Evolutionary conservation across 768 basidiomycete genomes (phyloP), one percentile per base, ranked within the genome.

Genomic region (Lentinus brumalis): DNA sequence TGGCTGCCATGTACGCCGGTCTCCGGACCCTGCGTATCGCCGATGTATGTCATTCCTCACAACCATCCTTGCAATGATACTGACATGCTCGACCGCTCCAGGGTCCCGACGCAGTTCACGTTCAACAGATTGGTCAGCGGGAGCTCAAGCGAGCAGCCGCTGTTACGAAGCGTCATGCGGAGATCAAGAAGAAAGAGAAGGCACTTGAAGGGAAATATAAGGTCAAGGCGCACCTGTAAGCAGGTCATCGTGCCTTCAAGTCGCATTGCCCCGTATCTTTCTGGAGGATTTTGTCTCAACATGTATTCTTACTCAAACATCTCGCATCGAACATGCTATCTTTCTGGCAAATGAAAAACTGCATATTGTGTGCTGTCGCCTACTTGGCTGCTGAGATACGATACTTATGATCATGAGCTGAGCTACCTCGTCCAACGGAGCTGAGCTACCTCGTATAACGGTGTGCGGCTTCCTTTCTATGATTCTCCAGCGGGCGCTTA

Each of bases 41-140:
- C 57, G 92, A 94, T 74, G 92, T 92, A 71, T 57, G 87, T 78
- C 26, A 42, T 52, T 50, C 31, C 39, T 47, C 40, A 29, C 6
- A 32, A 44, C 21, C 4, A 15, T 15, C n/a, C 26, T n/a, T 47
- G 18, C 16, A 10, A 39, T 31, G 14, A 53, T 32, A 47, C 18
- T 50, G 52, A 16, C 49, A 35, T 26, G n/a, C 49, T 16, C 59
- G 35, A 42, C 52, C 60, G 46, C 46, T 64, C 45, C 50, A 90
- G 89, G 91, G 91, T 16, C 91, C 91, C 44, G 91, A 92, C 70
- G 91, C 88, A 69, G 93, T 97, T 3, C 96, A 98, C 75, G 89
- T 97, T 53, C 94, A 96, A 73, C 96, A 98, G 76, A 91, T 98
- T 46, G 96, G 96, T 9, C 89, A 89, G 69, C 80, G 87, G 47